A percentile compares a stretch with the other conserved stretches of the same genome.
phyloP scores from a whole-genome alignment of 176 grass and related monocot species.

The Phyllostachys edulis region DNA sequence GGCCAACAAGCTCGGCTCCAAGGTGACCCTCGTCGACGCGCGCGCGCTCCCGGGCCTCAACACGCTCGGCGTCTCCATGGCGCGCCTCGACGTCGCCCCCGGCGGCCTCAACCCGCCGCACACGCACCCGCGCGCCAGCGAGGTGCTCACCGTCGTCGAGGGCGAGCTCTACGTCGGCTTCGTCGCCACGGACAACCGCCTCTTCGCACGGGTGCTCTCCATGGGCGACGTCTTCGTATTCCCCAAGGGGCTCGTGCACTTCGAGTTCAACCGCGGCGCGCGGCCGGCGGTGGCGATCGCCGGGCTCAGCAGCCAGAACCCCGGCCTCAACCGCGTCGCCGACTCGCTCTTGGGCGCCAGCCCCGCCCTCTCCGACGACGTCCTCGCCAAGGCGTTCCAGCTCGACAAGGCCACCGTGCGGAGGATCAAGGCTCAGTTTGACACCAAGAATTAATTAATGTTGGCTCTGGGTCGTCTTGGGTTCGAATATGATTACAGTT shows the following conservation, averaged over 20 bases:
- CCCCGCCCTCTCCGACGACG: constrained; percentile 22
- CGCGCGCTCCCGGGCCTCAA: too few species aligned
- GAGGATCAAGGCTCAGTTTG: constrained; percentile 26
- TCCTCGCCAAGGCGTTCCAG: constrained; percentile 40
- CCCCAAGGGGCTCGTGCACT: constrained; percentile 46
- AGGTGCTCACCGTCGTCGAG: too few species aligned
- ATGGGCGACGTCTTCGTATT: constrained; percentile 44
- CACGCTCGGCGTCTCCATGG: too few species aligned
- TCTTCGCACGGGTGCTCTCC: constrained; percentile 2
- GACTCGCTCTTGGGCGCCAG: constrained; percentile 41
- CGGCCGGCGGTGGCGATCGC: background rate
- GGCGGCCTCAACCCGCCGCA: too few species aligned
- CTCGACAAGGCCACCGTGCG: constrained; percentile 16
- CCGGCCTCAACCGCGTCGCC: constrained; percentile 28
- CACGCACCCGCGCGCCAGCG: too few species aligned
- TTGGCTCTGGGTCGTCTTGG: too few species aligned
- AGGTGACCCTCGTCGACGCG: constrained; percentile 28
- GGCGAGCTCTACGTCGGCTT: too few species aligned
- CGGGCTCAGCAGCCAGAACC: constrained; percentile 49
- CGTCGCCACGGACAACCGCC: too few species aligned
- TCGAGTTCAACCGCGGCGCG: constrained; percentile 31
- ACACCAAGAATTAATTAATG: background rate
- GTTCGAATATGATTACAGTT: too few species aligned
- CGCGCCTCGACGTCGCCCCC: too few species aligned
- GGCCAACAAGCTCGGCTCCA: constrained; percentile 44